Conservation (phyloP, 768 basidiomycete genomes). For the Nidula microcarpa region DNA sequence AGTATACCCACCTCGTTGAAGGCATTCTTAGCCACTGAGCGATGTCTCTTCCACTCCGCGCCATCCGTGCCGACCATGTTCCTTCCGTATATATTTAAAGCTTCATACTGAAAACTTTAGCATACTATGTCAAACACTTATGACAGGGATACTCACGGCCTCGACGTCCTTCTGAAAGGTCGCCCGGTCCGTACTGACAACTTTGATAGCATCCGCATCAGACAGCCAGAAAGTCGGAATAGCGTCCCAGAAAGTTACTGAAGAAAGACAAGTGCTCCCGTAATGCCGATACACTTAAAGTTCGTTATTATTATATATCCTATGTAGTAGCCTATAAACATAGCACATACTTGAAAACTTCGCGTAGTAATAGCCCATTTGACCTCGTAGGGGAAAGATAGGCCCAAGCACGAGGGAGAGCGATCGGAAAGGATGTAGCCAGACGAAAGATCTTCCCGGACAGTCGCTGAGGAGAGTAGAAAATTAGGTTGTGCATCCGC, state of each 20-base stretch:
- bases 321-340: neutral
- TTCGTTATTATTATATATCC: neutral
- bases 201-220: constrained; percentile 38
- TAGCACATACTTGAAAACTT: constrained; percentile 30
- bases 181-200: constrained; percentile 23
- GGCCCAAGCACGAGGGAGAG: constrained; percentile 18
- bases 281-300: constrained; percentile 33
- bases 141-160: constrained; percentile 19
- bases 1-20: constrained; percentile 39
- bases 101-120: constrained; percentile 25
- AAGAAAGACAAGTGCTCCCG: constrained; percentile 33
- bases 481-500: neutral
- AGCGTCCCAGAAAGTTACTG: constrained; percentile 25
- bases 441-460: neutral
- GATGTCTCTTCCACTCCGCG: constrained; percentile 45
- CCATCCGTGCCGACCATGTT: constrained; percentile 41
- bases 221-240: constrained; percentile 35
- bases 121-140: neutral
- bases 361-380: constrained; percentile 26
- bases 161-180: constrained; percentile 36
- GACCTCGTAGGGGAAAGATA: constrained; percentile 28
- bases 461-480: neutral
- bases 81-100: constrained; percentile 40
- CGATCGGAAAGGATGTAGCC: constrained; percentile 25
- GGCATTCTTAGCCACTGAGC: constrained; percentile 40